Evolutionary conservation across 192 early-diverging fungal genomes (phyloP).

Genomic region (Coemansia sp.): DNA sequence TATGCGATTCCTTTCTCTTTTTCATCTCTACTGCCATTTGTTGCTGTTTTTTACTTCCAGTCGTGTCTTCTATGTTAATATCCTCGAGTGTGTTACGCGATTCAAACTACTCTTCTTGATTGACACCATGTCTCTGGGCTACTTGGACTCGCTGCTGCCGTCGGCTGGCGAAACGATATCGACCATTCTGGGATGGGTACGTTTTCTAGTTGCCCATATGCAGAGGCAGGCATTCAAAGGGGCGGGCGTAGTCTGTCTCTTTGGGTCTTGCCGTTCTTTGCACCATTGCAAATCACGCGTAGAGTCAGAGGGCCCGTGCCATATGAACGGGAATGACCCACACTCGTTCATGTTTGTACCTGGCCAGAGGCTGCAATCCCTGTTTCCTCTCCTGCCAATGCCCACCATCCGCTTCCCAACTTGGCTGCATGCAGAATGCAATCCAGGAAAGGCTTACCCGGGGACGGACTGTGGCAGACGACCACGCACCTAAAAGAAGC

Average conservation of each 20-base stretch:
- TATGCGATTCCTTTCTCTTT: constrained; percentile 2
- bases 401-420: neutral
- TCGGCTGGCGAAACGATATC: constrained; percentile 28
- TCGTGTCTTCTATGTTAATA: neutral
- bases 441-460: neutral
- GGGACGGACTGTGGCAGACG: neutral
- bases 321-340: neutral
- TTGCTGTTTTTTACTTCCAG: neutral
- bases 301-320: neutral
- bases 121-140: neutral
- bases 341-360: neutral
- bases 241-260: neutral
- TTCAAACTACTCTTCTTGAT: neutral
- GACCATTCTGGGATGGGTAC: constrained; percentile 37
- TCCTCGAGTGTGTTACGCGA: neutral
- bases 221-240: neutral
- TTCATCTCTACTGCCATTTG: neutral
- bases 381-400: neutral
- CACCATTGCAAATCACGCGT: neutral
- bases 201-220: neutral
- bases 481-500: neutral
- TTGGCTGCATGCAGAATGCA: neutral
- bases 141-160: neutral
- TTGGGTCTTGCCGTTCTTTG: neutral
- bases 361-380: neutral